A percentile compares a stretch with the other conserved stretches of the same genome.
These are phyloP conservation scores for Candida rishiriensis DNA, from an alignment of 805 yeast species.

Conservation along the genomic window DNA sequence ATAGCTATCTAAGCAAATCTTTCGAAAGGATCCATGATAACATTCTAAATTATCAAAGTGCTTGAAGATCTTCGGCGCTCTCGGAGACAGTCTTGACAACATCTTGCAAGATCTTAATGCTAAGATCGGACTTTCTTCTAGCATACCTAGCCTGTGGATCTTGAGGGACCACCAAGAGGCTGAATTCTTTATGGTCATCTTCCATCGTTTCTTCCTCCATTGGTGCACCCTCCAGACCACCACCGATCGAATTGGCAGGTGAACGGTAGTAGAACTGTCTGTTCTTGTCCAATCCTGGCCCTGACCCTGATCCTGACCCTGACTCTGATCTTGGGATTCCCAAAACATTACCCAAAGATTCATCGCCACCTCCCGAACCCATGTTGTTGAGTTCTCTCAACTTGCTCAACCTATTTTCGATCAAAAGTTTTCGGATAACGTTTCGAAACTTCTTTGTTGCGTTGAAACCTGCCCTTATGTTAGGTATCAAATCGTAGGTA, in stretches of 20 bases:
- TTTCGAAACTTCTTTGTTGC: conserved; percentile 73
- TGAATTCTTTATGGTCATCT: neutral
- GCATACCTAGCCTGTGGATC: neutral
- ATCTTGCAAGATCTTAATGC: conserved; percentile 2
- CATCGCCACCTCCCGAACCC: conserved; percentile 30
- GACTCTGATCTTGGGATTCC: neutral
- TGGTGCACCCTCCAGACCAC: neutral
- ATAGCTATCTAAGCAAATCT: no score
- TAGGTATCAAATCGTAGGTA: conserved; percentile 66
- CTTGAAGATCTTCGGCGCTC: neutral
- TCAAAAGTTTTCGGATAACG: conserved; percentile 72
- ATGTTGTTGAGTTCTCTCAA: conserved; percentile 53
- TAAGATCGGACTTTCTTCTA: conserved; percentile 1
- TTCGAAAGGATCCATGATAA: no score
- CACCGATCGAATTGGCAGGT: neutral
- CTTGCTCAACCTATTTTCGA: conserved; percentile 66
- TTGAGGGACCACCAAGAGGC: neutral
- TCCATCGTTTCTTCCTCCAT: neutral
- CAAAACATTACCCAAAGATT: neutral
- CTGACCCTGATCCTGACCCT: no score
- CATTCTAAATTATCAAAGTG: no score
- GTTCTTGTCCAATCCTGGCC: neutral
- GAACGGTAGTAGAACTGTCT: neutral
- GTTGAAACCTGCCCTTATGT: conserved; percentile 65
- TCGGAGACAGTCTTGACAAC: conserved; percentile 3